Percentiles rank a stretch among this genome's conserved stretches.
Evolutionary conservation across 148 eudicot genomes (phyloP).

Genomic region (Diospyros lotus): DNA sequence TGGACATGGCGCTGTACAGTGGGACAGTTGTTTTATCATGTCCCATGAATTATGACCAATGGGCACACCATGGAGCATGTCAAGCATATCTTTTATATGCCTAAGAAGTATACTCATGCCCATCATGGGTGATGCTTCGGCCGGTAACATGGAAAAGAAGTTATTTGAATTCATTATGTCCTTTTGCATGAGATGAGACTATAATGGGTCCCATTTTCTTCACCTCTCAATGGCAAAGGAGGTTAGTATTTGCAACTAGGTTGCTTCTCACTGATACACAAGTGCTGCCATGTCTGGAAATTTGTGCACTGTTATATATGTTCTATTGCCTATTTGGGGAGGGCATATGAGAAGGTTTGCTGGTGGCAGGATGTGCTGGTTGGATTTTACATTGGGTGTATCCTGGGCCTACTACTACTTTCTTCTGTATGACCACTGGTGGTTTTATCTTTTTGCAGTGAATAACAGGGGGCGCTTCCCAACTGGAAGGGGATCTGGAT

Average conservation of each 20-base stretch:
- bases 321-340: neutral
- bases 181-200: neutral
- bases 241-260: neutral
- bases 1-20: too few species aligned
- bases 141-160: neutral
- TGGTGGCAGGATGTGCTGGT: neutral
- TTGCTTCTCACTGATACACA: neutral
- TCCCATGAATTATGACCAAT: too few species aligned
- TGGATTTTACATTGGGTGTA: neutral
- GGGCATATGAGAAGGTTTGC: neutral
- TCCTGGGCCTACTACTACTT: neutral
- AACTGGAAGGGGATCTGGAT: slow-evolving; percentile 58
- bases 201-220: neutral
- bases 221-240: neutral
- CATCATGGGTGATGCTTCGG: too few species aligned
- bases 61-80: too few species aligned
- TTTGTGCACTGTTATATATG: neutral
- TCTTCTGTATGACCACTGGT: neutral
- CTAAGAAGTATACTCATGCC: too few species aligned
- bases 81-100: too few species aligned
- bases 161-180: neutral
- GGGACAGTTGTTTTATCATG: too few species aligned
- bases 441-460: slow-evolving; percentile 23
- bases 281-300: neutral
- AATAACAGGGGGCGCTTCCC: slow-evolving; percentile 54